Conservation (phyloP, 805 yeast genomes). For the Saccharomycopsis sp. region DNA sequence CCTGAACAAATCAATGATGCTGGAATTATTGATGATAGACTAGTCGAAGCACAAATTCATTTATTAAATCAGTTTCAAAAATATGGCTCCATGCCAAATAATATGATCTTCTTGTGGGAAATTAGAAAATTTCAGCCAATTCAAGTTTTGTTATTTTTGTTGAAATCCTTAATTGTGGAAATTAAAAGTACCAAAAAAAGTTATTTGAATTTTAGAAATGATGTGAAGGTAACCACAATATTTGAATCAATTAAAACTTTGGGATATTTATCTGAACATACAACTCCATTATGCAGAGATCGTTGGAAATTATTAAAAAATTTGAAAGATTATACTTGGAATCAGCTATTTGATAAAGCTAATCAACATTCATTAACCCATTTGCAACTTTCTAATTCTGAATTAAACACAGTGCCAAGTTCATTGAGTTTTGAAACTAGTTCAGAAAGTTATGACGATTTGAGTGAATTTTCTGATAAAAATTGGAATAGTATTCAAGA, state of each 20-base stretch:
- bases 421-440: not conserved
- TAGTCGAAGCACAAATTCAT: not conserved
- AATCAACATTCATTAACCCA: no score
- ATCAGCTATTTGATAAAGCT: not conserved
- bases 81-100: not conserved
- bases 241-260: not conserved
- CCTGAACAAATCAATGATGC: no score
- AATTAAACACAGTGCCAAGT: no score
- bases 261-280: not conserved
- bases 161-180: not conserved
- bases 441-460: not conserved
- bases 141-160: not conserved
- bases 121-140: not conserved
- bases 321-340: not conserved
- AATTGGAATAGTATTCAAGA: not conserved
- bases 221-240: not conserved
- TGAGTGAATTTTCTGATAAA: not conserved
- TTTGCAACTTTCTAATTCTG: not conserved
- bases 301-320: not conserved
- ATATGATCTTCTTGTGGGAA: not conserved
- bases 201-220: not conserved
- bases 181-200: not conserved
- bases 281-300: not conserved
- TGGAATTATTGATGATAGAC: not conserved
- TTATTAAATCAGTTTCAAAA: not conserved